These are phyloP conservation scores for Piper longum DNA, from an alignment of 164 flowering plant genomes.

Conservation along the genomic window DNA sequence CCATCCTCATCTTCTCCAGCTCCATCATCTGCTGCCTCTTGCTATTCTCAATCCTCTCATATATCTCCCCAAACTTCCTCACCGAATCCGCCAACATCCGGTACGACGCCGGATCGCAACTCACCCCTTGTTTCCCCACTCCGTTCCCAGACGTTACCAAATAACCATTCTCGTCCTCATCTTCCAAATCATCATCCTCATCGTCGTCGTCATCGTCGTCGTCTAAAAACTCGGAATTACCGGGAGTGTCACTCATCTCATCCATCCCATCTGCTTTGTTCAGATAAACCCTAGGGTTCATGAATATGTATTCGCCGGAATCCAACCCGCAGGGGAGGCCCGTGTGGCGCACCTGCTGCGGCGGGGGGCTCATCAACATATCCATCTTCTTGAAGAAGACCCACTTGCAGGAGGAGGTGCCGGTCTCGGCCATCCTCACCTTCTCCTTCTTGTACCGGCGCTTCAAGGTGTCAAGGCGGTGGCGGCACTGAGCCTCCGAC, in stretches of 20 bases:
- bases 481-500: slow-evolving; percentile 56
- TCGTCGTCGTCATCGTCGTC: slow-evolving; percentile 19
- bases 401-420: slow-evolving; percentile 42
- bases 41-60: slow-evolving; percentile 76
- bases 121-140: slow-evolving; percentile 13
- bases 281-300: slow-evolving; percentile 62
- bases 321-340: slow-evolving; percentile 86
- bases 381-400: slow-evolving; percentile 76
- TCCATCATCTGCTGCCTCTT: slow-evolving; percentile 85
- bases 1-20: slow-evolving; percentile 85
- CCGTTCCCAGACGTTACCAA: slow-evolving; percentile 51
- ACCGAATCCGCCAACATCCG: slow-evolving; percentile 68
- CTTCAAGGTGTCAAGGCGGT: slow-evolving; percentile 61
- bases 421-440: slow-evolving; percentile 23
- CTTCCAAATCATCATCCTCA: slow-evolving; percentile 4
- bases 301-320: slow-evolving; percentile 83
- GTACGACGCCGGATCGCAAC: slow-evolving; percentile 21
- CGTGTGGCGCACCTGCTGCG: slow-evolving; percentile 16
- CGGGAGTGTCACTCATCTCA: slow-evolving; percentile 90
- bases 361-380: slow-evolving; percentile 23
- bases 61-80: slow-evolving; percentile 61
- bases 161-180: slow-evolving; percentile 24
- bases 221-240: slow-evolving; percentile 35
- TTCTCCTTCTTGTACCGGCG: slow-evolving; percentile 79
- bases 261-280: slow-evolving; percentile 63